Conservation (phyloP, 768 basidiomycete genomes). For the Calvatia gigantea region DNA sequence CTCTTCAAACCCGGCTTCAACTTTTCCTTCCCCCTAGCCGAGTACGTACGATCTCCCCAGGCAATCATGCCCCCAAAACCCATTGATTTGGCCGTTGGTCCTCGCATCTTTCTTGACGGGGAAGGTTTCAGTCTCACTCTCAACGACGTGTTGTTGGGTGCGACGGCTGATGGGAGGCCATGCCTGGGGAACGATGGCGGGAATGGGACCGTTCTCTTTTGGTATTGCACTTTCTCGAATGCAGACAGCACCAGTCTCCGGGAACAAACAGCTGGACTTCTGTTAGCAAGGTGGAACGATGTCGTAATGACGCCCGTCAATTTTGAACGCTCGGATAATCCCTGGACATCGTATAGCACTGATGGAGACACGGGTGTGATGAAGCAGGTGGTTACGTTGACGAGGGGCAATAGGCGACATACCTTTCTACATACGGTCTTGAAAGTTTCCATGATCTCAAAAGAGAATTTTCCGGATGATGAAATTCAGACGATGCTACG, state of each 20-base stretch:
- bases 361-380: constrained; percentile 17
- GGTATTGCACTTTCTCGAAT: constrained; percentile 13
- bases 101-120: constrained; percentile 18
- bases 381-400: constrained; percentile 22
- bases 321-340: constrained; percentile 16
- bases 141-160: not conserved
- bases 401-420: constrained; percentile 15
- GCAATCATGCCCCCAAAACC: constrained; percentile 7
- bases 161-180: not conserved
- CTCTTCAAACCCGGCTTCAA: constrained; percentile 17
- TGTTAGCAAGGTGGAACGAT: constrained; percentile 16
- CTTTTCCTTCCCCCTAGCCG: constrained; percentile 15
- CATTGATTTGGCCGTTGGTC: constrained; percentile 3
- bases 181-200: not conserved
- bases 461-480: constrained; percentile 3
- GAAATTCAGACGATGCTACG: constrained; percentile 15
- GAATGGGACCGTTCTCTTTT: not conserved
- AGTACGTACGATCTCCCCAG: not conserved
- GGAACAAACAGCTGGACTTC: constrained; percentile 9
- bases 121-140: constrained; percentile 17
- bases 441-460: constrained; percentile 14
- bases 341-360: constrained; percentile 12
- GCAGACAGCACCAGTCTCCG: constrained; percentile 4
- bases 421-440: constrained; percentile 18
- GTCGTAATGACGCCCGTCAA: not conserved